Percentiles rank a stretch among this genome's conserved stretches.
Evolutionary conservation across 352 stramenopile genomes (phyloP).

Genomic region (Phytophthora tubulina): DNA sequence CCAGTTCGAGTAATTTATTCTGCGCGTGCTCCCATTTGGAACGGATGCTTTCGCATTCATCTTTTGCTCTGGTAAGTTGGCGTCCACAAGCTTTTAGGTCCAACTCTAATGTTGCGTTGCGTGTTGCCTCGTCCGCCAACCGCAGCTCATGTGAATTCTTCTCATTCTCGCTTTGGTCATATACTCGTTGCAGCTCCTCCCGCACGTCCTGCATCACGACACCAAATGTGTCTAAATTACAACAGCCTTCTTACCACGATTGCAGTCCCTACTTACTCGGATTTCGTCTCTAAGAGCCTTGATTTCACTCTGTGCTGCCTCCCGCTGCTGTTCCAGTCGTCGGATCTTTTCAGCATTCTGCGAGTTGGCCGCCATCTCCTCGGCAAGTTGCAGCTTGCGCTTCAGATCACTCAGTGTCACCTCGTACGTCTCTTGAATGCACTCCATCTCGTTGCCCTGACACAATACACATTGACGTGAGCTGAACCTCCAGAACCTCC

Average conservation of each 20-base stretch:
- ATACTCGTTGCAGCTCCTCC: constrained; percentile 54
- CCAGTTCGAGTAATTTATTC: constrained; percentile 63
- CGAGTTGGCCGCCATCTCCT: constrained; percentile 52
- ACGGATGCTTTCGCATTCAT: constrained; percentile 60
- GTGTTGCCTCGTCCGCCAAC: constrained; percentile 59
- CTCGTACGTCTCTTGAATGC: constrained; percentile 74
- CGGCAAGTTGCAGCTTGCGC: constrained; percentile 55
- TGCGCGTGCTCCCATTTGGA: constrained; percentile 66
- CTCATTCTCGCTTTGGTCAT: constrained; percentile 48
- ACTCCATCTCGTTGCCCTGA: constrained; percentile 79
- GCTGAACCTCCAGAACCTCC: background rate
- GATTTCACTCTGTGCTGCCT: constrained; percentile 64
- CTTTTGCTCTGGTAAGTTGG: constrained; percentile 53
- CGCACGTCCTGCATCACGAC: constrained; percentile 54
- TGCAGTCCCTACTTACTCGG: constrained; percentile 41
- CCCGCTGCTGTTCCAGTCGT: constrained; percentile 64
- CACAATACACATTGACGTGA: constrained; percentile 6
- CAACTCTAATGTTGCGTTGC: constrained; percentile 58
- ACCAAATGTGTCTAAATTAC: background rate
- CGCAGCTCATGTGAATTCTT: constrained; percentile 53
- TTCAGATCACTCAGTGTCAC: constrained; percentile 66
- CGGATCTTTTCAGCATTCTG: constrained; percentile 55
- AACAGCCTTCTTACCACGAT: background rate
- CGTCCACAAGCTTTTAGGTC: constrained; percentile 63
- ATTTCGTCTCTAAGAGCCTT: constrained; percentile 72